A percentile compares a stretch with the other conserved stretches of the same genome.
phyloP scores from a whole-genome alignment of 352 stramenopile species.

The Phytophthora europaea region DNA sequence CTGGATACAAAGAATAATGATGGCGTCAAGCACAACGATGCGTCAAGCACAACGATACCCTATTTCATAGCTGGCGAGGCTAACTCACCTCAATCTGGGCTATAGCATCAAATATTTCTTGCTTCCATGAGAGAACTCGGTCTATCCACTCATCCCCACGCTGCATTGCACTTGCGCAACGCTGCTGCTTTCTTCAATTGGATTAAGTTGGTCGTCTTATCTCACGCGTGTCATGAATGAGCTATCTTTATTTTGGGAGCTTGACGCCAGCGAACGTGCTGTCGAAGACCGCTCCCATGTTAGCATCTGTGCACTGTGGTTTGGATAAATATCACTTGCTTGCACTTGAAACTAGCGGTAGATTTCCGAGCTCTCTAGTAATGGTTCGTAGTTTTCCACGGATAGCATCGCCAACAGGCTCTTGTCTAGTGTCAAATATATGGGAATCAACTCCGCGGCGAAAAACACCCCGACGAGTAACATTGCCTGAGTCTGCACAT shows the following conservation, averaged over 20 bases:
- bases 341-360: slow-evolving; percentile 1
- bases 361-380: slow-evolving; percentile 71
- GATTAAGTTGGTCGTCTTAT: slow-evolving; percentile 1
- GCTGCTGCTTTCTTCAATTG: not conserved
- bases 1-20: slow-evolving; percentile 7
- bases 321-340: slow-evolving; percentile 31
- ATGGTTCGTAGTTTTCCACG: slow-evolving; percentile 81
- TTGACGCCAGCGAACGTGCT: slow-evolving; percentile 1
- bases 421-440: slow-evolving; percentile 84
- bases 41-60: not conserved
- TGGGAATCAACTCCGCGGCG: slow-evolving; percentile 77
- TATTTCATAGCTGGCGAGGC: not conserved
- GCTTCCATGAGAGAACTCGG: slow-evolving; percentile 14
- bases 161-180: slow-evolving; percentile 15
- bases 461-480: slow-evolving; percentile 86
- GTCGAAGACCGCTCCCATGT: slow-evolving; percentile 3
- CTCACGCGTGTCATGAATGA: slow-evolving; percentile 18
- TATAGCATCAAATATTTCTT: slow-evolving; percentile 16
- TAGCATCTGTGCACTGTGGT: not conserved
- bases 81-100: slow-evolving; percentile 35
- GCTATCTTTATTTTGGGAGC: slow-evolving; percentile 36
- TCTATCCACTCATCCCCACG: slow-evolving; percentile 9
- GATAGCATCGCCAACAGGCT: slow-evolving; percentile 83
- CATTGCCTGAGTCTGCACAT: slow-evolving; percentile 80
- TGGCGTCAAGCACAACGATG: not conserved